These are phyloP conservation scores for Pythium grandisporangium DNA, from an alignment of 352 stramenopile genomes.

Conservation along the genomic window DNA sequence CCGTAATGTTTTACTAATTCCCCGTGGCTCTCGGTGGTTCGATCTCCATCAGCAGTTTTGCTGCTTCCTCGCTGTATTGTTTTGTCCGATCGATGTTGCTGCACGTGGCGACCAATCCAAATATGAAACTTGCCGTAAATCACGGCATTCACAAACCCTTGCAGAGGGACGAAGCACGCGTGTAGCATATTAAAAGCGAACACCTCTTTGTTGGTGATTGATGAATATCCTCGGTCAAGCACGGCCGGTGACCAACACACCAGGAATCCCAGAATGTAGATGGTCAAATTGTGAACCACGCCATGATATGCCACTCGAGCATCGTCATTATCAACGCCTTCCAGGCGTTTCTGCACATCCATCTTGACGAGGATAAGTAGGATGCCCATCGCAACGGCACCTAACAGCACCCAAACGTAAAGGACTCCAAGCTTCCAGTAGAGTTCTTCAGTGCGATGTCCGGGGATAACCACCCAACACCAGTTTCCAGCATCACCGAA, in stretches of 20 bases:
- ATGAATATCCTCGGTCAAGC: conserved; percentile 48
- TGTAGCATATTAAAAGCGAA: conserved; percentile 65
- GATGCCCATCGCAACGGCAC: conserved; percentile 36
- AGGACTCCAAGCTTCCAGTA: conserved; percentile 68
- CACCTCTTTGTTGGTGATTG: conserved; percentile 39
- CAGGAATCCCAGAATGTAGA: conserved; percentile 76
- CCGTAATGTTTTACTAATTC: conserved; percentile 52
- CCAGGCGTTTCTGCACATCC: conserved; percentile 64
- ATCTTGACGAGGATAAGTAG: conserved; percentile 73
- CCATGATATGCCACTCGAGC: conserved; percentile 67
- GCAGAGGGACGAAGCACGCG: conserved; percentile 66
- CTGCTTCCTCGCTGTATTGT: neutral
- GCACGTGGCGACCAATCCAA: conserved; percentile 59
- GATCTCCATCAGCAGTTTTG: conserved; percentile 23
- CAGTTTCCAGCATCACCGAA: conserved; percentile 64
- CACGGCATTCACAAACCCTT: conserved; percentile 79
- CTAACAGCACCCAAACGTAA: conserved; percentile 69
- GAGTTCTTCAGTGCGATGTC: conserved; percentile 33
- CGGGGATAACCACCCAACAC: conserved; percentile 64
- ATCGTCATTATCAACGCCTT: conserved; percentile 68
- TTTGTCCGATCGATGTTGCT: conserved; percentile 4
- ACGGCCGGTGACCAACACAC: conserved; percentile 73
- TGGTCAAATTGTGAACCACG: conserved; percentile 74
- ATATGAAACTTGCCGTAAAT: conserved; percentile 85
- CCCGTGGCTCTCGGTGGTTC: conserved; percentile 24